These are phyloP conservation scores for Podaxis sp. DNA, from an alignment of 768 basidiomycete species.

Conservation along the genomic window DNA sequence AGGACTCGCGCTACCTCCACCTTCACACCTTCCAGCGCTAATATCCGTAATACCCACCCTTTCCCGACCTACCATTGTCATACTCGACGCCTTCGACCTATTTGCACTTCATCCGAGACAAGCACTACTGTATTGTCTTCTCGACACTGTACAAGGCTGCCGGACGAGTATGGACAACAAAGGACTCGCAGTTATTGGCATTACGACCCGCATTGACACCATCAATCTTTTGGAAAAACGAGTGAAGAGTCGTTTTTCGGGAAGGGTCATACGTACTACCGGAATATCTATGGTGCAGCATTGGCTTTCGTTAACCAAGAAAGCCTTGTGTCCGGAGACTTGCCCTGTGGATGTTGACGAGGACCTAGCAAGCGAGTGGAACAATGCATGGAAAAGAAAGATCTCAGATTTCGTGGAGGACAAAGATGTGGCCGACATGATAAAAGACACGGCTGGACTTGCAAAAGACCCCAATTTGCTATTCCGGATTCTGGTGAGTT, in stretches of 20 bases:
- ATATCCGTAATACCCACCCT: conserved; percentile 80
- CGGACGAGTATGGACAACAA: conserved; percentile 55
- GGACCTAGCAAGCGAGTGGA: conserved; percentile 51
- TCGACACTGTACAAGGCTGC: conserved; percentile 92
- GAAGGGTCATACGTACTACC: conserved; percentile 79
- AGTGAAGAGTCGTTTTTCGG: conserved; percentile 96
- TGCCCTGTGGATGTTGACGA: conserved; percentile 13
- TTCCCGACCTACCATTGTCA: conserved; percentile 73
- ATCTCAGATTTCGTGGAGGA: conserved; percentile 62
- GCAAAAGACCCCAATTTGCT: conserved; percentile 61
- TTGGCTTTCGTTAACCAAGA: conserved; percentile 52
- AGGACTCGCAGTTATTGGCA: conserved; percentile 83
- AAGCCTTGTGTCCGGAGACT: conserved; percentile 39
- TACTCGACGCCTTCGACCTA: conserved; percentile 92
- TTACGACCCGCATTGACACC: conserved; percentile 85
- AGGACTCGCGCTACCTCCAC: conserved; percentile 50
- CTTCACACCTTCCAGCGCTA: conserved; percentile 71
- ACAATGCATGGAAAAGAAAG: conserved; percentile 50
- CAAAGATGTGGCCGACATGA: conserved; percentile 37
- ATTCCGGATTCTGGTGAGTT: conserved; percentile 58
- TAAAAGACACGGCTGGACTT: conserved; percentile 63
- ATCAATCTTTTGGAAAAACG: conserved; percentile 91
- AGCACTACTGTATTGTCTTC: conserved; percentile 88
- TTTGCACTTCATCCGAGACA: conserved; percentile 93
- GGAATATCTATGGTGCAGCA: conserved; percentile 50